Base-by-base conservation (phyloP, 2,329 filamentous ascomycete species). In the Aspergillus japonicus region DNA sequence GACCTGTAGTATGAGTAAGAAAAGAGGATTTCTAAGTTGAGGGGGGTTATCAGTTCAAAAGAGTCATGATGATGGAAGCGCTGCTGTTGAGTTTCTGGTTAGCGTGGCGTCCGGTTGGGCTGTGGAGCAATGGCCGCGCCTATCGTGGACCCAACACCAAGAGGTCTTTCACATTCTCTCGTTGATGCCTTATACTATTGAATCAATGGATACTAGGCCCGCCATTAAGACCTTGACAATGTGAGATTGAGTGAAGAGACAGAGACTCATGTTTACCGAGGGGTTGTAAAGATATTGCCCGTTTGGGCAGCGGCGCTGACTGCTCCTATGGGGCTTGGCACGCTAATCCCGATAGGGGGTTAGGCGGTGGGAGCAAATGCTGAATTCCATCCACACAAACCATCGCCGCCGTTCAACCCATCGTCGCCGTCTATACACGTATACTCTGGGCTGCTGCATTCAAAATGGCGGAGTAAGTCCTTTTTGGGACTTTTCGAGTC, bases 331-430 rank as follows among this genome's bases (percentile, higher is more conserved):
- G 10, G 57, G 59, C 66, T 71, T 71, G 69, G 69, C 68, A 54
- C 66, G 58, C 71, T 73, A 72, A 8, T 44, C 62, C 66, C 2
- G 1, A 29, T 66, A 23, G 8, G 65, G 66, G 14, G 33, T 47
- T 67, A 69, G 65, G 66, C 66, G 66, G 65, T 69, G 62, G 61
- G 63, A 68, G 39, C 33, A 70, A 71, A 69, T 66, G 66, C 64
- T 69, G 64, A 66, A 68, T 64, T 67, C 62, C 65, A 66, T 69
- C 68, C 71, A 73, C 70, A 72, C 71, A 73, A 72, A 73, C 65
- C 67, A 58, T 59, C 53, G 48, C 61, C 59, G 60, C 54, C 58
- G 54, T 59, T 62, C 61, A 61, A 60, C 65, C 52, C 63, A 49
- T 60, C 56, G 58, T 62, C 64, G 62, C 62, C 58, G 57, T 63